A percentile compares a stretch with the other conserved stretches of the same genome.
These are phyloP conservation scores for Neurospora terricola DNA, from an alignment of 495 filamentous ascomycete species.

Conservation along the genomic window DNA sequence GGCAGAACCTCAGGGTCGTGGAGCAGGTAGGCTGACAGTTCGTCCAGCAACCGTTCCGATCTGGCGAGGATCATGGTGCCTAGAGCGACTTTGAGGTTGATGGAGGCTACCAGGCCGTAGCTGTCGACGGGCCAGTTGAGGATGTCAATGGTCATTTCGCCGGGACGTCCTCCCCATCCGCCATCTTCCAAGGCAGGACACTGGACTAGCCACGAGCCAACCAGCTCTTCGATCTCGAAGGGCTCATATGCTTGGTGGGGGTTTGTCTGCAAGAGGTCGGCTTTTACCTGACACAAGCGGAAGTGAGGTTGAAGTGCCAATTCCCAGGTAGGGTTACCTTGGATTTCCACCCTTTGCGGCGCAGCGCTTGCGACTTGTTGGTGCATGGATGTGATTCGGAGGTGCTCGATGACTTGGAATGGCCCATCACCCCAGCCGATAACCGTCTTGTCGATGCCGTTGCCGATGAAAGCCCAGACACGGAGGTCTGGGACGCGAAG, in stretches of 20 bases:
- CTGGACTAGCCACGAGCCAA: background rate
- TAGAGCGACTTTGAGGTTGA: background rate
- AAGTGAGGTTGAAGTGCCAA: background rate
- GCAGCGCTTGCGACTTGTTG: background rate
- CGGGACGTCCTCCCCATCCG: background rate
- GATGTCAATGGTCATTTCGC: background rate
- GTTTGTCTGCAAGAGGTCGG: background rate
- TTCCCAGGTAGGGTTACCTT: background rate
- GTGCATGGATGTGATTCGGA: background rate
- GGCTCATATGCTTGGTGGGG: background rate
- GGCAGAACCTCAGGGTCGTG: background rate
- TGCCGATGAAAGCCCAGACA: background rate
- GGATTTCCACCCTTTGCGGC: background rate
- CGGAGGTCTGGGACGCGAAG: background rate
- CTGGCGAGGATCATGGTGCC: background rate
- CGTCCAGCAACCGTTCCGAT: background rate
- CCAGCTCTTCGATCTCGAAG: background rate
- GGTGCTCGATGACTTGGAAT: background rate
- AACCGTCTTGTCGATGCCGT: background rate
- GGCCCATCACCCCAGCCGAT: background rate
- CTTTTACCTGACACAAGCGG: background rate
- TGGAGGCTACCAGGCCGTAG: background rate
- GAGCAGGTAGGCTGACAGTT: background rate
- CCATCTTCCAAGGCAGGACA: background rate
- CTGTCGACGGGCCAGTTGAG: background rate